Conservation (phyloP, 2,329 filamentous ascomycete species). For the Periconia sp. region DNA sequence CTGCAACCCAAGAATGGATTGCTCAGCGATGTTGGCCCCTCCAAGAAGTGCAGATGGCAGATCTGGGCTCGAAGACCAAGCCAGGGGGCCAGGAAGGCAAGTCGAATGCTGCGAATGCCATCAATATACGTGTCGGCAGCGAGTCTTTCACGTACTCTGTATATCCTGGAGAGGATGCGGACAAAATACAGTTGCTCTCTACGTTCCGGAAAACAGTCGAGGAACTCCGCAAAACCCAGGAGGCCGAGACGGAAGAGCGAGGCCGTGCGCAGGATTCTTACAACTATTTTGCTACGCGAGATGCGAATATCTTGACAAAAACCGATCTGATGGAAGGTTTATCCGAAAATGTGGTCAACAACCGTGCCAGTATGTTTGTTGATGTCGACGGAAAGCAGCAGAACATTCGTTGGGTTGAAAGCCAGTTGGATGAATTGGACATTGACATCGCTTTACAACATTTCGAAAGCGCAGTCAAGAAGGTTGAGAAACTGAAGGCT, state of each 20-base stretch:
- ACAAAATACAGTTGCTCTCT: constrained; percentile 81
- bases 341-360: constrained; percentile 71
- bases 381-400: constrained; percentile 97
- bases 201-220: constrained; percentile 94
- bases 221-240: constrained; percentile 82
- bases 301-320: constrained; percentile 78
- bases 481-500: constrained; percentile 83
- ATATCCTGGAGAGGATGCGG: constrained; percentile 76
- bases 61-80: constrained; percentile 67
- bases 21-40: constrained; percentile 95
- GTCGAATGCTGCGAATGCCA: constrained; percentile 75
- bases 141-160: constrained; percentile 96
- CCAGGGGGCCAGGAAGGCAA: constrained; percentile 54
- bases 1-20: constrained; percentile 70
- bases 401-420: constrained; percentile 93
- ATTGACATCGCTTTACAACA: constrained; percentile 92
- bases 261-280: constrained; percentile 85
- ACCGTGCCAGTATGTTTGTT: constrained; percentile 76
- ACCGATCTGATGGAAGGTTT: constrained; percentile 79
- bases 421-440: constrained; percentile 93
- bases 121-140: constrained; percentile 87
- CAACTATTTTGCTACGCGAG: constrained; percentile 82
- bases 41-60: constrained; percentile 89
- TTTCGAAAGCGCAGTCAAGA: constrained; percentile 82
- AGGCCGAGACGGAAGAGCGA: constrained; percentile 85